Evolutionary conservation across 768 basidiomycete genomes (phyloP).

Genomic region (Trametes punicea): DNA sequence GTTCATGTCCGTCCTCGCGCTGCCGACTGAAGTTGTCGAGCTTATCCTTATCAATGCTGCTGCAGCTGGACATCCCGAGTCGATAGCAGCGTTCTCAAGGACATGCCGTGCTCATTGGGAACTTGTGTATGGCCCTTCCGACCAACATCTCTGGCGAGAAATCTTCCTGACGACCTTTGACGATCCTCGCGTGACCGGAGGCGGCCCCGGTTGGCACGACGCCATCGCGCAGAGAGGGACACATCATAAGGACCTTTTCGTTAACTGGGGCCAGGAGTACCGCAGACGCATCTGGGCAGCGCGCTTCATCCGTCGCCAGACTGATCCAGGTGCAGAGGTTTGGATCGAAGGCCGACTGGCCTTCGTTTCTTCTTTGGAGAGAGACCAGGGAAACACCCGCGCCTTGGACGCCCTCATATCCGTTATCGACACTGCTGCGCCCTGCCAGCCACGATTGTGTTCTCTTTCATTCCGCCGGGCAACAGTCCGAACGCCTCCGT

Average conservation of each 20-base stretch:
- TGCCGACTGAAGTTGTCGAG: conserved; percentile 37
- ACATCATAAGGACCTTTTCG: neutral
- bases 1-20: conserved; percentile 5
- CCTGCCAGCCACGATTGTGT: conserved; percentile 24
- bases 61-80: conserved; percentile 24
- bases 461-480: conserved; percentile 4
- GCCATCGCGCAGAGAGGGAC: neutral
- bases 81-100: conserved; percentile 32
- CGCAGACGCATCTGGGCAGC: conserved; percentile 27
- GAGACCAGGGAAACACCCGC: conserved; percentile 3
- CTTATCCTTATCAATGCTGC: conserved; percentile 30
- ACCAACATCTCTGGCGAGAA: conserved; percentile 37
- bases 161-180: conserved; percentile 38
- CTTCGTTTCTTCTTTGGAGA: neutral
- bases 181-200: conserved; percentile 27
- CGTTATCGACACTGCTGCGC: conserved; percentile 34
- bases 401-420: conserved; percentile 33
- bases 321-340: neutral
- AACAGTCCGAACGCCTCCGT: neutral
- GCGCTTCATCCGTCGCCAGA: conserved; percentile 19
- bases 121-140: conserved; percentile 32
- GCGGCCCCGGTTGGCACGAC: conserved; percentile 11
- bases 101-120: conserved; percentile 30
- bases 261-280: conserved; percentile 28
- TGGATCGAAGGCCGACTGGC: neutral